Conservation (phyloP, 805 yeast species). For the Saccharomycopsis sp. region DNA sequence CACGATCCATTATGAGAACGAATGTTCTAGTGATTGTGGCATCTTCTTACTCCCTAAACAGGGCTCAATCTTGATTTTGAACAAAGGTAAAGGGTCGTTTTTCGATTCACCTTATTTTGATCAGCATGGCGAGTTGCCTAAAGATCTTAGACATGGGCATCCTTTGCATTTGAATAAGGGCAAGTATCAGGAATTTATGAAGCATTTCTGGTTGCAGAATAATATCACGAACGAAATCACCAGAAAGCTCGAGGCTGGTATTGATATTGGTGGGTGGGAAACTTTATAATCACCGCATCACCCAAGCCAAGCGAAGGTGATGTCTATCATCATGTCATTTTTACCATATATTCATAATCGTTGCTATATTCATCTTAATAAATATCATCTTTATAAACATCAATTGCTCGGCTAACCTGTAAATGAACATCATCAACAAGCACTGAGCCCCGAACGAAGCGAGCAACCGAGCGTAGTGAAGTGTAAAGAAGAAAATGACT, state of each 20-base stretch:
- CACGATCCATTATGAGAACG: slow-evolving; percentile 57
- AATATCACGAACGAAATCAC: slow-evolving; percentile 72
- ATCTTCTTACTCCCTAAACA: slow-evolving; percentile 68
- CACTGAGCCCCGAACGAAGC: no score
- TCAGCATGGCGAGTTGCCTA: slow-evolving; percentile 78
- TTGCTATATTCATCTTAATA: no score
- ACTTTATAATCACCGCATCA: slow-evolving; percentile 41
- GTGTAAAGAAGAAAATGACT: no score
- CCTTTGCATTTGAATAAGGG: slow-evolving; percentile 58
- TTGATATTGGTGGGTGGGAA: slow-evolving; percentile 96
- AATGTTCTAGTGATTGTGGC: slow-evolving; percentile 63
- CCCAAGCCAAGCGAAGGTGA: no score
- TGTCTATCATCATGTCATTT: no score
- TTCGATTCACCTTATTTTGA: slow-evolving; percentile 79
- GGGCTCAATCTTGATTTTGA: slow-evolving; percentile 54
- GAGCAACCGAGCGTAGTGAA: no score
- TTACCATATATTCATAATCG: no score
- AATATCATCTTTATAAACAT: no score
- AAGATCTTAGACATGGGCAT: slow-evolving; percentile 61
- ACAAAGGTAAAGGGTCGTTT: slow-evolving; percentile 78
- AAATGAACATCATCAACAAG: no score
- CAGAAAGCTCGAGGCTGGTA: slow-evolving; percentile 66
- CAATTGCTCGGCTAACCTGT: no score
- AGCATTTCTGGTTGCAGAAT: slow-evolving; percentile 71
- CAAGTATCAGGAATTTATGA: slow-evolving; percentile 60